Base-by-base conservation (phyloP, 352 stramenopile genomes). In the Phytophthora pistaciae region DNA sequence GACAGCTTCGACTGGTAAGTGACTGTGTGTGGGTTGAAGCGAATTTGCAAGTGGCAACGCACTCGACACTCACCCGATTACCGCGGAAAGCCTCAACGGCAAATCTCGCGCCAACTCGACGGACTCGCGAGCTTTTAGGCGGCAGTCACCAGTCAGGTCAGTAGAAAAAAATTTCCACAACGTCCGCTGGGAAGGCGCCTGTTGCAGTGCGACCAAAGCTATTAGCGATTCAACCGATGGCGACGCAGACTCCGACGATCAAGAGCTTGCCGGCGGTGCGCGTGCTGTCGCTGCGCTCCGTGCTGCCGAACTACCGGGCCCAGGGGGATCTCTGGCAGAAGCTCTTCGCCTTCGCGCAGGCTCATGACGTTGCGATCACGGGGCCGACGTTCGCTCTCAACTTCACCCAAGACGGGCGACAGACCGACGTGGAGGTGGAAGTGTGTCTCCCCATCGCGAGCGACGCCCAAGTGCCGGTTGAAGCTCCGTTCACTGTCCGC, bases 371-470 rank as follows among this genome's bases (percentile, higher is more conserved):
- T 7, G 23, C 49, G 2, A 60, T 68, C 38, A 52, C 57, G 0
- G 72, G 68, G 0, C 58, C 80, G 2, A 81, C 71, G 59, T 81
- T 88, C 56, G 72, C 80, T 8, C 64, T 85, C 69, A 85, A 82
- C 63, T 81, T 83, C 60, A 73, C 85, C 16, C 23, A 52, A 14
- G 70, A 66, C 5, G 79, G 68, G 62, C 78, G 80, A 60, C 60
- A 71, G 25, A 74, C n/a, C 2, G 77, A 88, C 70, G 80, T 91
- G 11, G 79, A 91, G 59, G 67, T 79, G 33, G 80, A 91, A 29
- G 81, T 87, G 0, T 91, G 83, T 61, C 40, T 85, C 10, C 83
- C 77, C 29, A 79, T 89, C 29, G 36, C 56, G 5, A 23, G 62
- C 0, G 63, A 80, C 38, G 60, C 72, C 3, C 23, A 42, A 18